Evolutionary conservation across 371 early-diverging fungal genomes (phyloP), one percentile per base, ranked within the genome.

Genomic region (Gilbertella persicaria): DNA sequence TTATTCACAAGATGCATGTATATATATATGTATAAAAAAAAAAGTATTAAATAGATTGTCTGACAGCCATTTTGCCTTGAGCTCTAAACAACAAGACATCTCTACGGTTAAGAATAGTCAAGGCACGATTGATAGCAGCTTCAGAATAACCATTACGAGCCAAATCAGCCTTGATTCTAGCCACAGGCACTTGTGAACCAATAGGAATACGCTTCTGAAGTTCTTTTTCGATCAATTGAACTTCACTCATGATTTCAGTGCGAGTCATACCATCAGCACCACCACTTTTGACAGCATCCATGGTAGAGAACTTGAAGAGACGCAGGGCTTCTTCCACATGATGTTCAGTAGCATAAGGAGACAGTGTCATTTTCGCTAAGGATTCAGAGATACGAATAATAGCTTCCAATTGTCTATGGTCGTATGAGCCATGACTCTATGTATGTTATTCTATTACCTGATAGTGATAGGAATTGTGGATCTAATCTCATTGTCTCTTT

Each of bases 321-420:
- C 99, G 88, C 45, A 99, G 94, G 4, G 99, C 99, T 74, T 99
- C 99, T 53, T 97, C 97, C 19, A 99, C 98, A 67, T 99, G 99
- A 45, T 82, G 75, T 53, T 89, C 89, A 1, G 84, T 90, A 7
- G 96, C 99, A 1, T 87, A 81, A 13, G 93, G 88, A 17, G 90
- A 86, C n/a, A 99, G 84, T 17, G 91, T 86, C 85, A 99, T 92
- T 67, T 98, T 99, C 51, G 99, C 99, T 35, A 99, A 73, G 10
- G 99, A 85, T 79, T 99, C 99, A n/a, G 99, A 90, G 43, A 99
- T 90, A 69, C 99, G 94, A 43, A 99, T 90, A 60, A 99, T 95
- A 49, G 99, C 99, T 75, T 99, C 99, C 53, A 99, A 78, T 78
- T 99, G 99, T 72, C 96, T 56, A 19, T 26, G 39, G 9, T 30